Evolutionary conservation across 1,284 basidiomycete genomes (phyloP).

Genomic region (Ustilago hordei): DNA sequence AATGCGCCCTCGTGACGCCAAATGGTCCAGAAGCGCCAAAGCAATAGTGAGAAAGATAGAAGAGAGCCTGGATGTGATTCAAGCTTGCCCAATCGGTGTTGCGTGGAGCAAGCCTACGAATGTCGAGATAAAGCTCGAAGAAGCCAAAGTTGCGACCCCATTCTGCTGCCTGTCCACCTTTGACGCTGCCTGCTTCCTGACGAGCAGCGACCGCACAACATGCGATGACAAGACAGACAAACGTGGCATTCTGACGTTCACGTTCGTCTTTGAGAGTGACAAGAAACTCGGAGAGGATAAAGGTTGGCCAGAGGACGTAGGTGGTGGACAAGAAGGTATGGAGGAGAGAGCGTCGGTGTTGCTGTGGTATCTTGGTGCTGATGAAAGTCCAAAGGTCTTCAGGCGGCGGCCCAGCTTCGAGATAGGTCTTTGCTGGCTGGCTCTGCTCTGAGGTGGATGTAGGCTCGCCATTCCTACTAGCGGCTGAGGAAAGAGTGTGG

Average conservation of each 20-base stretch:
- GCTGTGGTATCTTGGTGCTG: slow-evolving; percentile 46
- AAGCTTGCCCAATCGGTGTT: slow-evolving; percentile 53
- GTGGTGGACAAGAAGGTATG: slow-evolving; percentile 53
- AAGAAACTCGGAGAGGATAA: slow-evolving; percentile 50
- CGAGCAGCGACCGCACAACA: slow-evolving; percentile 49
- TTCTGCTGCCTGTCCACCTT: slow-evolving; percentile 48
- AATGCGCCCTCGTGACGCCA: slow-evolving; percentile 45
- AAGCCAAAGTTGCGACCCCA: slow-evolving; percentile 48
- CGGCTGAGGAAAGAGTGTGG: slow-evolving; percentile 9
- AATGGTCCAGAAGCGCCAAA: slow-evolving; percentile 50
- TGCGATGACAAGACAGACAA: slow-evolving; percentile 51
- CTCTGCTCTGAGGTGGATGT: slow-evolving; percentile 10
- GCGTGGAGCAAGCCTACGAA: slow-evolving; percentile 38
- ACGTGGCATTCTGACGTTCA: slow-evolving; percentile 40
- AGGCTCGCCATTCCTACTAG: slow-evolving; percentile 11
- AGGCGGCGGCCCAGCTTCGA: slow-evolving; percentile 38
- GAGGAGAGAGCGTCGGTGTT: slow-evolving; percentile 46
- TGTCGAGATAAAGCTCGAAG: slow-evolving; percentile 52
- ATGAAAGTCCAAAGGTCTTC: slow-evolving; percentile 51
- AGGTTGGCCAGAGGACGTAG: slow-evolving; percentile 54
- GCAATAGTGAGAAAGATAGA: slow-evolving; percentile 53
- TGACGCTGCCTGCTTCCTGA: slow-evolving; percentile 49
- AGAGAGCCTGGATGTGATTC: slow-evolving; percentile 51
- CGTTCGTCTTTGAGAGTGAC: slow-evolving; percentile 44
- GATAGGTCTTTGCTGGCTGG: slow-evolving; percentile 32